phyloP scores from a whole-genome alignment of 169 alveolate species.

The Theileria luwenshuni region DNA sequence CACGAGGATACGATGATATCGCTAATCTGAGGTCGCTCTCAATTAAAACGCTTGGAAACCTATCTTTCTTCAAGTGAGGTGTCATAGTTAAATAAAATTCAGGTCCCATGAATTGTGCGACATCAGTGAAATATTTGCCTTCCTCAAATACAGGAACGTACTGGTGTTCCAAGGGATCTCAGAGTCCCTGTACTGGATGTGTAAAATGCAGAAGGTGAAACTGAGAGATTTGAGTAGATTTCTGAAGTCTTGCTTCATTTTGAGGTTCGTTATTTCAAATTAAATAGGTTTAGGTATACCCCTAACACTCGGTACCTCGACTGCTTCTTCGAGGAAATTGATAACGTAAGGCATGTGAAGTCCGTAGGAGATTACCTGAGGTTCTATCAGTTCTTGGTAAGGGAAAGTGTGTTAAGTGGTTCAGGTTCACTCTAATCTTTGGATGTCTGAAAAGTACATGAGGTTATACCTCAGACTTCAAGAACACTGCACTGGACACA shows the following conservation, averaged over 20 bases:
- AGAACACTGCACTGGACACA: conserved; percentile 34
- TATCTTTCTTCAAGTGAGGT: conserved; percentile 36
- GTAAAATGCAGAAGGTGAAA: conserved; percentile 40
- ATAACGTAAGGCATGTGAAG: conserved; percentile 27
- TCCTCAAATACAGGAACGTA: conserved; percentile 51
- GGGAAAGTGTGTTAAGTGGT: not conserved
- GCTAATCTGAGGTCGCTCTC: conserved; percentile 29
- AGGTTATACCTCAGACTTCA: conserved; percentile 23
- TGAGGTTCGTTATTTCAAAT: conserved; percentile 19
- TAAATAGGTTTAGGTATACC: conserved; percentile 27
- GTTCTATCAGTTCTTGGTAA: conserved; percentile 49
- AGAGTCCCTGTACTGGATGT: conserved; percentile 59
- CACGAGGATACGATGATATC: conserved; percentile 42
- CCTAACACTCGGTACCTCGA: conserved; percentile 47
- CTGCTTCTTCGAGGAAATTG: conserved; percentile 34
- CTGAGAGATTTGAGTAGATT: conserved; percentile 31
- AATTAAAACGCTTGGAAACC: conserved; percentile 17
- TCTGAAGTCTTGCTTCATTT: conserved; percentile 35
- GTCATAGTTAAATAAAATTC: not conserved
- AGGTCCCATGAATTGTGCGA: conserved; percentile 54
- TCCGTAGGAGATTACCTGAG: conserved; percentile 56
- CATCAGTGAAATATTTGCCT: conserved; percentile 42
- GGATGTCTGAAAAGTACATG: conserved; percentile 30
- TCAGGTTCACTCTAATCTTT: conserved; percentile 34
- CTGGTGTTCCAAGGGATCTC: conserved; percentile 57